Base-by-base conservation (phyloP, 106 monocot species). In the Allium sativum region DNA sequence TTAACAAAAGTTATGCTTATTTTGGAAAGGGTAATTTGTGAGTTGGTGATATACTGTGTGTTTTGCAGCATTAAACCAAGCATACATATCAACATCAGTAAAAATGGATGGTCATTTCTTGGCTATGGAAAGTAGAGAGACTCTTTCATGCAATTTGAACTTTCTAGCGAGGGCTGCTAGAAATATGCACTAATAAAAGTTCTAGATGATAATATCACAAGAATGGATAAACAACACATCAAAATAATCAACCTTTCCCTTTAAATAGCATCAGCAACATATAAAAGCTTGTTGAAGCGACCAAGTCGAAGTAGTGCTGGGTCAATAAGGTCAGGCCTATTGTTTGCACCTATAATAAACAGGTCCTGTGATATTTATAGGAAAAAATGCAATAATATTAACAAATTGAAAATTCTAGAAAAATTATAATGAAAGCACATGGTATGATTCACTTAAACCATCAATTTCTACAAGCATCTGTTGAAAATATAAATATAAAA, bases 21-120 rank as follows among this genome's bases (percentile, higher is more conserved):
- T n/a, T n/a, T n/a, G n/a, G n/a, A n/a, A n/a, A n/a, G n/a, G n/a
- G n/a, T n/a, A n/a, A n/a, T n/a, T n/a, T n/a, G n/a, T n/a, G n/a
- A n/a, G n/a, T n/a, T n/a, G n/a, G n/a, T n/a, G n/a, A n/a, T n/a
- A n/a, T n/a, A 98, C 91, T 82, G 78, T 70, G 44, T 84, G 72
- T 46, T 88, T 90, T 45, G 91, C 96, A 65, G 96, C 87, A 76
- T 85, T 77, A 80, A 88, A 98, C 96, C 96, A 98, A 22, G 96
- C 96, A 78, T 98, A 98, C 87, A 91, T 91, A 67, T 98, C 96
- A 14, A 91, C 96, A 68, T 91, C 96, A 64, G 96, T 98, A 50
- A 98, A 91, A 74, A 82, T 91, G 48, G 79, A 73, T 52, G 96
- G 87, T 56, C 87, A 98, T 68, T 61, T 84, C 74, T 84, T 77